Evolutionary conservation across 2,329 filamentous ascomycete species (phyloP), one percentile per base, ranked within the genome.

Genomic region (Raffaelea arxii): DNA sequence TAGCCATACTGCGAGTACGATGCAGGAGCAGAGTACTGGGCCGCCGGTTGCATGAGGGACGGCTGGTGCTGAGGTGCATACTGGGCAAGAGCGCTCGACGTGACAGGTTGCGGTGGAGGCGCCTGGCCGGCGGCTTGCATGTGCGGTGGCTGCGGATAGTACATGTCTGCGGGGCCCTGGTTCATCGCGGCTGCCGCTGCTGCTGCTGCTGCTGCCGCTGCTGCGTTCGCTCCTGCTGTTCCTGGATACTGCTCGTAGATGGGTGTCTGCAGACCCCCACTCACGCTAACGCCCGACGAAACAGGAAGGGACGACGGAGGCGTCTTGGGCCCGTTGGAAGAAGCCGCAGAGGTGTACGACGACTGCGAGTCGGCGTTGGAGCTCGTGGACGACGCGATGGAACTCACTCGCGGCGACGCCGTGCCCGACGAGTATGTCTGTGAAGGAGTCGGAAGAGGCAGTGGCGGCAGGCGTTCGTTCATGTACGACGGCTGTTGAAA

Each of bases 171-270:
- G 9, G 80, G 78, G 57, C 77, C 76, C 66, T 84, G 83, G 70
- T 94, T 94, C 90, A 96, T 95, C 66, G 71, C 69, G 57, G 49
- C 67, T n/a, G n/a, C n/a, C n/a, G n/a, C n/a, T n/a, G n/a, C n/a
- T n/a, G n/a, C n/a, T n/a, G n/a, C n/a, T n/a, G n/a, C n/a, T n/a
- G n/a, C n/a, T n/a, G n/a, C n/a, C n/a, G n/a, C n/a, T n/a, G n/a
- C n/a, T n/a, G n/a, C n/a, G n/a, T n/a, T n/a, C n/a, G n/a, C n/a
- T n/a, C n/a, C n/a, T n/a, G n/a, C n/a, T n/a, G n/a, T 9, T 50
- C 59, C n/a, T n/a, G n/a, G n/a, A 51, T 71, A 71, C 19, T 64
- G 64, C 18, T 69, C 65, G 65, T 69, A 70, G 22, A 65, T 58
- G 14, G 67, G 62, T 39, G 65, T 63, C 37, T 66, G 63, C 39